Evolutionary conservation across 2,329 filamentous ascomycete species (phyloP).

Genomic region (Berkeleyomyces rouxiae): DNA sequence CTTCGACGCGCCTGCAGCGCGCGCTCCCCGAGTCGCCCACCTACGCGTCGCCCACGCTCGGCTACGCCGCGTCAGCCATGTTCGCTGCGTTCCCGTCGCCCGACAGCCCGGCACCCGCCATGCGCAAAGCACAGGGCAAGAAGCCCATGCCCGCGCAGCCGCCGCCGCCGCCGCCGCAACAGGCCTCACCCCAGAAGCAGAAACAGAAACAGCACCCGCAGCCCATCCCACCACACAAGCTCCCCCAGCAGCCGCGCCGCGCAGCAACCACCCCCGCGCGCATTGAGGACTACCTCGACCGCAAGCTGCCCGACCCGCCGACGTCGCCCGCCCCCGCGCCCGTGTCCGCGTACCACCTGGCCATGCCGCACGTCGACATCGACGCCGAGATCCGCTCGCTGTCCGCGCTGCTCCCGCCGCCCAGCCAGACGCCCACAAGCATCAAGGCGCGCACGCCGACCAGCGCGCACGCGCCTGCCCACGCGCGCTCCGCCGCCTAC

Average conservation of each 20-base stretch:
- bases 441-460: neutral
- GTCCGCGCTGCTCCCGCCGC: neutral
- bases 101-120: neutral
- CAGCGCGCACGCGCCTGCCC: neutral
- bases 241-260: neutral
- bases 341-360: neutral
- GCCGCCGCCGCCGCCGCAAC: neutral
- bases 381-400: constrained; percentile 4
- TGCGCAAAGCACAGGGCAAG: neutral
- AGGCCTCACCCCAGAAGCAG: neutral
- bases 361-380: neutral
- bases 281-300: constrained; percentile 3
- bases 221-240: neutral
- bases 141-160: neutral
- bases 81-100: neutral
- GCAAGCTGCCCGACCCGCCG: constrained; percentile 6
- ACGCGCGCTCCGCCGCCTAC: neutral
- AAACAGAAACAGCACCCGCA: neutral
- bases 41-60: neutral
- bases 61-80: neutral
- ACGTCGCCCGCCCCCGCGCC: neutral
- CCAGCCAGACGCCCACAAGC: neutral
- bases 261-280: neutral
- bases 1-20: neutral
- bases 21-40: neutral